Percentiles rank a stretch among this genome's conserved stretches.
Conservation (phyloP, 2,329 filamentous ascomycete genomes). For the Dryadomyces sulphureus region DNA sequence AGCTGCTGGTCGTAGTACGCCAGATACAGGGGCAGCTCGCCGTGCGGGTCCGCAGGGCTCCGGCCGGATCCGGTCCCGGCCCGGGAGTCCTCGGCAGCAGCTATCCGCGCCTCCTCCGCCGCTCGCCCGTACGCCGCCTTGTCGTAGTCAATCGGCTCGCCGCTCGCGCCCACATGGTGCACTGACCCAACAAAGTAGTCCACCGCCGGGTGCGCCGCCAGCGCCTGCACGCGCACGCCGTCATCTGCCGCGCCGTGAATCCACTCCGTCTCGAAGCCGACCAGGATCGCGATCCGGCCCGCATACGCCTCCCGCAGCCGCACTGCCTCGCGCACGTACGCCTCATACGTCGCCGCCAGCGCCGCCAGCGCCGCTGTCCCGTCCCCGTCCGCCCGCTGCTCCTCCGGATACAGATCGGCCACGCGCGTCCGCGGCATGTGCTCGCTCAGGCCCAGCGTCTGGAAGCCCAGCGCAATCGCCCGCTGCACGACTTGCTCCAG, state of each 20-base stretch:
- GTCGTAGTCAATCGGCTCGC: conserved; percentile 82
- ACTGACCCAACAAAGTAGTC: conserved; percentile 85
- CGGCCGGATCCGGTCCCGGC: conserved; percentile 28
- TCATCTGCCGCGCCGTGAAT: conserved; percentile 52
- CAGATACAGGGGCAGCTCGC: conserved; percentile 60
- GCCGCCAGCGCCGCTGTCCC: conserved; percentile 30
- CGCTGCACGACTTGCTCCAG: conserved; percentile 72
- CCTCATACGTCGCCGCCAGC: conserved; percentile 44
- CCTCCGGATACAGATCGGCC: conserved; percentile 82
- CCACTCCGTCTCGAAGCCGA: conserved; percentile 91
- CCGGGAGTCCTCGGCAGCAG: background rate
- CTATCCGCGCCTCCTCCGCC: conserved; percentile 11
- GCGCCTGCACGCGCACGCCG: conserved; percentile 44
- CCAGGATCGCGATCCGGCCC: conserved; percentile 57
- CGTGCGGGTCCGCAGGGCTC: conserved; percentile 18
- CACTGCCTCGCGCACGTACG: conserved; percentile 62
- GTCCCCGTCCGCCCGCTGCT: conserved; percentile 38
- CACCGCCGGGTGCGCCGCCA: conserved; percentile 39
- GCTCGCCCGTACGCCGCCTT: conserved; percentile 48
- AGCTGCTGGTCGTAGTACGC: conserved; percentile 82
- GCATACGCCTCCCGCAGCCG: conserved; percentile 59
- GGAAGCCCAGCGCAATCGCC: conserved; percentile 66
- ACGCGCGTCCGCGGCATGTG: conserved; percentile 73
- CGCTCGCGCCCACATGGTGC: conserved; percentile 69
- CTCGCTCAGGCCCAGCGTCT: conserved; percentile 77